These are phyloP conservation scores for Pelagomonas calceolata DNA, from an alignment of 108 stramenopile species.

Conservation along the genomic window DNA sequence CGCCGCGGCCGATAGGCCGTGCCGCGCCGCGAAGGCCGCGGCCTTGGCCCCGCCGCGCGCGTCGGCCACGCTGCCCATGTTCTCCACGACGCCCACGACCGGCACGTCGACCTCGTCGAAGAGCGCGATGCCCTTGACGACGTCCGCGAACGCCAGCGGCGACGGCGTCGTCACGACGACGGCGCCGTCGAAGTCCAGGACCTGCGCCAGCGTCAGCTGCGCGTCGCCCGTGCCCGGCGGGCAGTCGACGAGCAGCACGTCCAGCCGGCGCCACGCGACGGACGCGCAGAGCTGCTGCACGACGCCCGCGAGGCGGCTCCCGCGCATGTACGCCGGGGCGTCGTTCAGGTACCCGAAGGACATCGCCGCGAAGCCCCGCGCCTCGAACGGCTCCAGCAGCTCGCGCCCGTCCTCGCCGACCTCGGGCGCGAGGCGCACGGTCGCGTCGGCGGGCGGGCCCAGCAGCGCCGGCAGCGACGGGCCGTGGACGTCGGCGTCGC, in stretches of 20 bases:
- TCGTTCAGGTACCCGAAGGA: conserved; percentile 24
- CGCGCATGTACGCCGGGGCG: conserved; percentile 5
- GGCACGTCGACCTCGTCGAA: conserved; percentile 45
- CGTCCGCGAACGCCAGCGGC: conserved; percentile 43
- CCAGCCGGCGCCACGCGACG: conserved; percentile 55
- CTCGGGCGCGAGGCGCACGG: not conserved
- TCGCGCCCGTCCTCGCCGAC: not conserved
- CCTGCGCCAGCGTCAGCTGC: conserved; percentile 52
- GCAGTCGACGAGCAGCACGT: conserved; percentile 57
- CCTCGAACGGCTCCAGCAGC: conserved; percentile 13
- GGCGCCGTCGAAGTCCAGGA: conserved; percentile 36
- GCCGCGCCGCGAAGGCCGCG: not conserved
- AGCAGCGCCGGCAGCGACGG: conserved; percentile 41
- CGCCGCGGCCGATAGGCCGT: not conserved
- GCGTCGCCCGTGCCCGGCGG: conserved; percentile 61
- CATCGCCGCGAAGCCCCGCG: conserved; percentile 18
- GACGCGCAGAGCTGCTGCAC: conserved; percentile 34
- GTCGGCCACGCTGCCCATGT: conserved; percentile 45
- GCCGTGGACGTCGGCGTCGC: conserved; percentile 57
- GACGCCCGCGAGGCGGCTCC: conserved; percentile 19
- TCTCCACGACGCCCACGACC: conserved; percentile 49
- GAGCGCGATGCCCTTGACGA: conserved; percentile 52
- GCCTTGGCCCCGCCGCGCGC: not conserved
- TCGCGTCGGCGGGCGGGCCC: conserved; percentile 5
- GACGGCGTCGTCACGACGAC: conserved; percentile 62